Conservation (phyloP, 1,284 basidiomycete genomes). For the Moniliophthora roreri region DNA sequence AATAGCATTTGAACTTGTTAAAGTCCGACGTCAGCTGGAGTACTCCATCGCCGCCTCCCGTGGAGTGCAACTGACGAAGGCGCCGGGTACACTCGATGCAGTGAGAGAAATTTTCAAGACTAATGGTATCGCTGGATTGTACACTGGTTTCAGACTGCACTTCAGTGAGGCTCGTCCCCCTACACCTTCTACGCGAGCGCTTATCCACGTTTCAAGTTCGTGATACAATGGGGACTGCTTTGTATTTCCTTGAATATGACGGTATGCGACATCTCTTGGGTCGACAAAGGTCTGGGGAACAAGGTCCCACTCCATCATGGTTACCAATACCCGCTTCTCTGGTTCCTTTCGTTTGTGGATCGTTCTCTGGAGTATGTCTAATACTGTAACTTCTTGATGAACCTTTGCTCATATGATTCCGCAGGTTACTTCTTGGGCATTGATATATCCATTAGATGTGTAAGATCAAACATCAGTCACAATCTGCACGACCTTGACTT, state of each 20-base stretch:
- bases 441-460: constrained; percentile 87
- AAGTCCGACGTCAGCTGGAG: constrained; percentile 92
- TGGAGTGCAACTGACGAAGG: constrained; percentile 63
- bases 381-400: not conserved
- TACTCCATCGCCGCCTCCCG: constrained; percentile 87
- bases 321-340: constrained; percentile 74
- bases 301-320: constrained; percentile 75
- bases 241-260: constrained; percentile 90
- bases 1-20: constrained; percentile 91
- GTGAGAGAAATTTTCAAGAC: constrained; percentile 66
- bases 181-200: no score
- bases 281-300: constrained; percentile 68
- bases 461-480: no score
- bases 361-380: constrained; percentile 66
- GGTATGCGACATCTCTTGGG: constrained; percentile 78
- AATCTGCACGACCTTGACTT: no score
- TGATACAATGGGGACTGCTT: constrained; percentile 78
- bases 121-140: constrained; percentile 73
- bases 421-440: constrained; percentile 73
- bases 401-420: not conserved
- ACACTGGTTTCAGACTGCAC: constrained; percentile 83
- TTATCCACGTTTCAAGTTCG: constrained; percentile 48
- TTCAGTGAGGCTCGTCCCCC: constrained; percentile 51
- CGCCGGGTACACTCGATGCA: constrained; percentile 74
- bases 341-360: constrained; percentile 85